These are phyloP conservation scores for Dunaliella primolecta DNA, from an alignment of 139 green algal species.

Conservation along the genomic window DNA sequence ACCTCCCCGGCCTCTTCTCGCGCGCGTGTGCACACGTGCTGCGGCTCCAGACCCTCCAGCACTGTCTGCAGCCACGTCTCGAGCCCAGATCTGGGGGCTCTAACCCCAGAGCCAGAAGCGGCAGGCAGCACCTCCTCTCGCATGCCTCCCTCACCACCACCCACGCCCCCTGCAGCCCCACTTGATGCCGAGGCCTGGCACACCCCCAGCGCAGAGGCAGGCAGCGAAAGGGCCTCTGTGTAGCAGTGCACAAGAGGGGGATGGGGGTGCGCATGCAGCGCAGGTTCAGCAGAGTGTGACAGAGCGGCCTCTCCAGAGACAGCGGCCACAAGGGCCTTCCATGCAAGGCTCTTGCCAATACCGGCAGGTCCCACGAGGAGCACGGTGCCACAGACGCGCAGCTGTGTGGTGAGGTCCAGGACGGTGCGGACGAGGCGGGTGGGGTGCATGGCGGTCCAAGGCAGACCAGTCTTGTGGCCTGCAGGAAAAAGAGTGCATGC, in stretches of 20 bases:
- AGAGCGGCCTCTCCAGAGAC: neutral
- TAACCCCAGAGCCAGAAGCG: no score
- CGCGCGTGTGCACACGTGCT: neutral
- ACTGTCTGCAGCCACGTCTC: constrained; percentile 3
- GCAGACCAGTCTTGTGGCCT: neutral
- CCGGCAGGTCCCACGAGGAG: constrained; percentile 30
- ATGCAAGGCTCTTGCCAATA: constrained; percentile 30
- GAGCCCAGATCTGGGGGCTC: neutral
- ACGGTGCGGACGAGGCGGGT: neutral
- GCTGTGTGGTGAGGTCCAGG: neutral
- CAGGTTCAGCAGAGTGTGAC: neutral
- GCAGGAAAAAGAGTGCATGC: no score
- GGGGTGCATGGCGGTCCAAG: neutral
- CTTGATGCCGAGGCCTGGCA: neutral
- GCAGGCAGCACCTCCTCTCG: no score
- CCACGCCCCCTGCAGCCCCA: neutral
- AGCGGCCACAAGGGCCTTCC: constrained; percentile 25
- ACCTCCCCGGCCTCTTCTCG: neutral
- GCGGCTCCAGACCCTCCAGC: neutral
- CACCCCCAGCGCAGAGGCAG: neutral
- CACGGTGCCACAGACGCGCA: neutral
- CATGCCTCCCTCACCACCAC: no score
- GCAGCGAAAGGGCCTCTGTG: constrained; percentile 16
- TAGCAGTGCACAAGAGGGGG: constrained; percentile 7
- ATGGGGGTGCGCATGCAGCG: neutral